These are phyloP conservation scores for Acanthamoeba polyphaga DNA, from an alignment of 208 protist species.

Conservation along the genomic window DNA sequence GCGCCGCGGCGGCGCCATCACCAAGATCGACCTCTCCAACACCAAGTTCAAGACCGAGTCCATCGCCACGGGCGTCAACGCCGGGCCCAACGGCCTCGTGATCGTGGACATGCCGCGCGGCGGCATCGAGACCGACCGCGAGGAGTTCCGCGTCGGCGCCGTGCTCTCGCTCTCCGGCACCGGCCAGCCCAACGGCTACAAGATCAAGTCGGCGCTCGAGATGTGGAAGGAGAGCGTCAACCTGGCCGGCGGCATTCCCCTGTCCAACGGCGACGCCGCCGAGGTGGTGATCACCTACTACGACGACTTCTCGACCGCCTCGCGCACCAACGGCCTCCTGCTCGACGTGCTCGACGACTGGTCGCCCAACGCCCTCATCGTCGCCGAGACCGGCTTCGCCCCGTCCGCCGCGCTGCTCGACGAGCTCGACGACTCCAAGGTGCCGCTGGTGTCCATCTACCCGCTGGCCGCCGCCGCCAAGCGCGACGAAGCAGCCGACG, in stretches of 20 bases:
- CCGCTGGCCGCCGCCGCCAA: neutral
- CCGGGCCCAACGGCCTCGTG: slow-evolving; percentile 4
- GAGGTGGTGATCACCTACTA: neutral
- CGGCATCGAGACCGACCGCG: neutral
- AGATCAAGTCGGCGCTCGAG: slow-evolving; percentile 45
- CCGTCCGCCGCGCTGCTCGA: neutral
- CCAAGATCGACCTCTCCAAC: slow-evolving; percentile 7
- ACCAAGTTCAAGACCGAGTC: neutral
- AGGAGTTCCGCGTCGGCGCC: slow-evolving; percentile 34
- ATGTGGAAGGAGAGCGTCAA: slow-evolving; percentile 21
- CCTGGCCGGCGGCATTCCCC: slow-evolving; percentile 15
- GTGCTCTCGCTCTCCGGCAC: slow-evolving; percentile 28
- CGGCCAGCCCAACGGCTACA: slow-evolving; percentile 58
- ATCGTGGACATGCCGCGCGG: neutral
- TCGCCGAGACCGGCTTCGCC: slow-evolving; percentile 36
- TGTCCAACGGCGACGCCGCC: slow-evolving; percentile 11
- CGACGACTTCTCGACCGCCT: slow-evolving; percentile 16
- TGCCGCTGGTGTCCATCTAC: slow-evolving; percentile 11
- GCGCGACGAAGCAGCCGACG: neutral
- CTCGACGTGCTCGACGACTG: slow-evolving; percentile 14
- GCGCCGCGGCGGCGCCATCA: slow-evolving; percentile 8
- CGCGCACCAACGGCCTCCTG: slow-evolving; percentile 13
- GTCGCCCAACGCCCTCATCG: slow-evolving; percentile 3
- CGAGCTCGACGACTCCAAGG: neutral
- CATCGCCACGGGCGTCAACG: slow-evolving; percentile 11